These are phyloP conservation scores for Selaginella moellendorffii DNA, from an alignment of 75 land plant genomes.

Conservation along the genomic window DNA sequence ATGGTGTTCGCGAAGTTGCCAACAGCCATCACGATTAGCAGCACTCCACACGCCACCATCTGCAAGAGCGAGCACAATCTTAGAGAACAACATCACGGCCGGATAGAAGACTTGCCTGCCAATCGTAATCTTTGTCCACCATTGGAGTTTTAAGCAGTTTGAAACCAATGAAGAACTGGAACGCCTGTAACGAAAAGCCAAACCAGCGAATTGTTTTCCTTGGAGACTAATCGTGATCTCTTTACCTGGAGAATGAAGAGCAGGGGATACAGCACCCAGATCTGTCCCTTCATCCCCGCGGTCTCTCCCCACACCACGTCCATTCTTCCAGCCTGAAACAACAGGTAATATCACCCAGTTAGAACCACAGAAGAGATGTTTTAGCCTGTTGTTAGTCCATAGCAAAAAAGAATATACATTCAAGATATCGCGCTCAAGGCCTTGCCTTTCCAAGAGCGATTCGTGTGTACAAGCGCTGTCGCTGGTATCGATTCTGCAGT, in stretches of 20 bases:
- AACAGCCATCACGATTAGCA: conserved; percentile 65
- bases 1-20: conserved; percentile 75
- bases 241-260: conserved; percentile 85
- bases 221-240: too few relatives aligned
- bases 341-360: too few relatives aligned
- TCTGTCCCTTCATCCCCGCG: conserved; percentile 78
- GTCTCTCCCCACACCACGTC: conserved; percentile 99
- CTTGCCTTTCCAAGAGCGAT: conserved; percentile 95
- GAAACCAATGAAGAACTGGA: conserved; percentile 80
- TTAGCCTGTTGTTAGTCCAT: too few relatives aligned
- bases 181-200: too few relatives aligned
- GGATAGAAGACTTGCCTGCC: conserved; percentile 78
- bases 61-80: too few relatives aligned
- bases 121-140: conserved; percentile 50
- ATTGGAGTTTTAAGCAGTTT: conserved; percentile 55
- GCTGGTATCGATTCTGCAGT: conserved; percentile 86
- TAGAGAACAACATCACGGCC: too few relatives aligned
- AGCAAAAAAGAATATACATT: not conserved
- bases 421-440: conserved; percentile 1
- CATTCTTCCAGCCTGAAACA: conserved; percentile 80
- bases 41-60: conserved; percentile 66
- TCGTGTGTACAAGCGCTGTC: conserved; percentile 89
- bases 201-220: too few relatives aligned
- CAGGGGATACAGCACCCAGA: conserved; percentile 70
- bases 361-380: too few relatives aligned